A percentile compares a stretch with the other conserved stretches of the same genome.
phyloP scores from a whole-genome alignment of 306 rosid species.

The Pyrus betulifolia region DNA sequence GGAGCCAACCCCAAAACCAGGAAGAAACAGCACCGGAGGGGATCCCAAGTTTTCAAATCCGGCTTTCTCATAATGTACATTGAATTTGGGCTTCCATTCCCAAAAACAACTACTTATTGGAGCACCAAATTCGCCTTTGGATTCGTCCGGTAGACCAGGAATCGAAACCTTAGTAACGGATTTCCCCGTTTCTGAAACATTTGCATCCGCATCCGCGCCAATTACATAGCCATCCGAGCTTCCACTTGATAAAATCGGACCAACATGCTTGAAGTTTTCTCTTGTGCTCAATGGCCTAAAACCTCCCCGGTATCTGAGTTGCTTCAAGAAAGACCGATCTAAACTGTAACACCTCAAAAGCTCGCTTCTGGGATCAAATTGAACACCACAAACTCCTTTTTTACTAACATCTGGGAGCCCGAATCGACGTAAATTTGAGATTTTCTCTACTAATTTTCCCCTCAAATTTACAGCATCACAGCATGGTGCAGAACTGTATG shows the following conservation, averaged over 20 bases:
- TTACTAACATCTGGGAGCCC: conserved; percentile 30
- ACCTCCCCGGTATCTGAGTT: conserved; percentile 6
- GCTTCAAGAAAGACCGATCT: conserved; percentile 11
- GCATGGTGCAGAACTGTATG: conserved; percentile 45
- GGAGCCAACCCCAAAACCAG: conserved; percentile 97
- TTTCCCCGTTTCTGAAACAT: conserved; percentile 34
- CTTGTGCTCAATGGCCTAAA: conserved; percentile 5
- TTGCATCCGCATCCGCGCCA: conserved; percentile 50
- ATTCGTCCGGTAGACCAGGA: conserved; percentile 65
- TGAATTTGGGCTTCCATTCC: conserved; percentile 86
- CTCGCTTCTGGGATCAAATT: conserved; percentile 18
- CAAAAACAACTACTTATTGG: conserved; percentile 63
- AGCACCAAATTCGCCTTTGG: conserved; percentile 56
- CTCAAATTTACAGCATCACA: conserved; percentile 34
- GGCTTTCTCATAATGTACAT: conserved; percentile 79
- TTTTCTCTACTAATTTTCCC: conserved; percentile 30
- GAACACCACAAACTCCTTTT: conserved; percentile 15
- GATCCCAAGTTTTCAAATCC: conserved; percentile 58
- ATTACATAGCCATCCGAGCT: conserved; percentile 58
- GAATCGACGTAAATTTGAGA: conserved; percentile 26
- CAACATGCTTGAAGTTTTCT: conserved; percentile 17
- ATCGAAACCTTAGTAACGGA: conserved; percentile 40
- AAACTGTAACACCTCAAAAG: conserved; percentile 18
- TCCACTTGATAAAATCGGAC: conserved; percentile 43
- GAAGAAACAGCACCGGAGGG: conserved; percentile 72